Base-by-base conservation (phyloP, 2,329 filamentous ascomycete species). In the Lasiodiplodia theobromae region DNA sequence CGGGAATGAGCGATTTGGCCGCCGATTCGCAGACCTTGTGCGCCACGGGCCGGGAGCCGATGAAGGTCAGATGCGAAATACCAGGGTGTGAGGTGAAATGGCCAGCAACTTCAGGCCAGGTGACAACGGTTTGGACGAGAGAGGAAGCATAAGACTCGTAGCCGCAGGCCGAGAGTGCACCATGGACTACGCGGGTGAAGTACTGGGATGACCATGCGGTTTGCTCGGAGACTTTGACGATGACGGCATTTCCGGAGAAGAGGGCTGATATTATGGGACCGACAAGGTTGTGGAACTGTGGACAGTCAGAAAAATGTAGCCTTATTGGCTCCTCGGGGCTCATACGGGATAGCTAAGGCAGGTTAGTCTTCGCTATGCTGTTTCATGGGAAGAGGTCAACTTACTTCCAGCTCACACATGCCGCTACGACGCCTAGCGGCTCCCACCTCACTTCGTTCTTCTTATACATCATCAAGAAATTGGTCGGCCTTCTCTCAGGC, bases 341-440 rank as follows among this genome's bases (percentile, higher is more conserved):
- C 77, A 74, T 76, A 82, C 81, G 4, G 82, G 82, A 73, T 83
- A 83, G 72, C 82, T 83, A 70, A n/a, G 21, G 16, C 47, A 10
- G 40, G n/a, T 66, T 69, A 51, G 66, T 69, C 18, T 31, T 12
- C 49, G 34, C 4, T 14, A 25, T 53, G 28, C 40, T n/a, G 18
- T 18, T 23, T 12, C 38, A 16, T 37, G 28, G 69, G 34, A 31
- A 37, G 68, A 40, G 34, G 21, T 5, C 37, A 5, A 77, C 80
- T 73, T 94, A 98, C 83, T 99, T 99, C 96, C 96, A 99, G 77
- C 92, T 96, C 53, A 99, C 93, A 65, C 95, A 91, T 21, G 96
- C 95, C 12, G 93, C 91, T 6, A 99, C 92, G 44, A 99, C 93
- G 18, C 96, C 96, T 23, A 98, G 84, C 16, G 96, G 95, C 80